phyloP scores from a whole-genome alignment of 1,284 basidiomycete species.

The Malassezia vespertilionis region DNA sequence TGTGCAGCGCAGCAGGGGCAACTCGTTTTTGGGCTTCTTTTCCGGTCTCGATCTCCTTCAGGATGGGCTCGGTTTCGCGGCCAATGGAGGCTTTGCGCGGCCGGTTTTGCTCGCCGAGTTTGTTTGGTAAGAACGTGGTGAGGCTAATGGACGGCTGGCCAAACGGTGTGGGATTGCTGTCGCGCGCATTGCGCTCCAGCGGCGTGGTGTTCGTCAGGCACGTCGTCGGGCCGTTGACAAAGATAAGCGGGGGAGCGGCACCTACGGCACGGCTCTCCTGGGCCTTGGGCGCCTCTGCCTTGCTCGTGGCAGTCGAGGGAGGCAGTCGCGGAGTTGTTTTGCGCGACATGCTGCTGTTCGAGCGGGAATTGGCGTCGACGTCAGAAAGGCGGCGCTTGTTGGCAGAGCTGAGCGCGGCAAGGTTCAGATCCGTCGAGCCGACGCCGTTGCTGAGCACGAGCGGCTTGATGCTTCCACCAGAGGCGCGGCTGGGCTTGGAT shows the following conservation, averaged over 20 bases:
- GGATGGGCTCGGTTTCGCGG: not conserved
- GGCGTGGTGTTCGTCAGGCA: not conserved
- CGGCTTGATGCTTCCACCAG: not conserved
- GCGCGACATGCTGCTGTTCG: not conserved
- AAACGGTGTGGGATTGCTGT: not conserved
- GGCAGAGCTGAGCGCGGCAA: not conserved
- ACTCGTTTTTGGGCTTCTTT: too few species aligned
- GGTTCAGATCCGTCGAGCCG: not conserved
- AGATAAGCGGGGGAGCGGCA: not conserved
- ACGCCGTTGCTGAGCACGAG: slow-evolving; percentile 6
- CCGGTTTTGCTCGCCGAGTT: slow-evolving; percentile 6
- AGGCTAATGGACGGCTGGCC: slow-evolving; percentile 15
- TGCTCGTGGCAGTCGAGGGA: not conserved
- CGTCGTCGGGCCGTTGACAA: too few species aligned
- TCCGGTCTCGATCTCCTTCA: too few species aligned
- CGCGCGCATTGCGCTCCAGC: not conserved
- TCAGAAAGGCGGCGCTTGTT: not conserved
- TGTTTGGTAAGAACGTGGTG: slow-evolving; percentile 13
- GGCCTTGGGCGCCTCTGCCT: not conserved
- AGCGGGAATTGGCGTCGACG: not conserved
- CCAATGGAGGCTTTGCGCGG: slow-evolving; percentile 12
- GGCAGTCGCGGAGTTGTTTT: not conserved
- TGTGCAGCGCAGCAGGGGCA: too few species aligned
- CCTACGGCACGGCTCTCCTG: not conserved
- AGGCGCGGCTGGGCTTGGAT: not conserved